A percentile compares a stretch with the other conserved stretches of the same genome.
phyloP scores from a whole-genome alignment of 2,329 filamentous ascomycete species.

The Pestalotiopsis sp. region DNA sequence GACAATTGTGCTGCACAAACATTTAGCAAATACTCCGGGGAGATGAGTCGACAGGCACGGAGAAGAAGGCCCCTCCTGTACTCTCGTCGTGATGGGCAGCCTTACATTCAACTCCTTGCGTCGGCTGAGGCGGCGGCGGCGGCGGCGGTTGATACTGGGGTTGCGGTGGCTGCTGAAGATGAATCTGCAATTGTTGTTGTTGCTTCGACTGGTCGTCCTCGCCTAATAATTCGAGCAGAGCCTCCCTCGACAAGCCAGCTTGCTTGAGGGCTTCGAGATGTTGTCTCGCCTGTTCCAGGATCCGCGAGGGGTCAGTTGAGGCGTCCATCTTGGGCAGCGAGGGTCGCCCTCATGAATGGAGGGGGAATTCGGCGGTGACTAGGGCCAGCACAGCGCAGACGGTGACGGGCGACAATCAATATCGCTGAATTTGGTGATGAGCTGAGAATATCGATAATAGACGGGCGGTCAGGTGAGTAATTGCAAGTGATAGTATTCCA shows the following conservation, averaged over 20 bases:
- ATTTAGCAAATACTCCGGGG: neutral
- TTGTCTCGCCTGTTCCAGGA: conserved; percentile 33
- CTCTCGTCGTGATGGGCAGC: neutral
- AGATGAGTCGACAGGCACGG: neutral
- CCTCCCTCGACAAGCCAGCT: conserved; percentile 34
- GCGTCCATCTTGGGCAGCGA: conserved; percentile 8
- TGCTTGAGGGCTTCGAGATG: conserved; percentile 37
- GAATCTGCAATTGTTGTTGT: conserved; percentile 15
- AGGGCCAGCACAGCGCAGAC: neutral
- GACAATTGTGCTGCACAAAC: conserved; percentile 17
- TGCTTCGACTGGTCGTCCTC: conserved; percentile 23
- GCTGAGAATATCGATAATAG: conserved; percentile 1
- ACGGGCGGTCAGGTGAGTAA: conserved; percentile 1
- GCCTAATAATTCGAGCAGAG: conserved; percentile 30
- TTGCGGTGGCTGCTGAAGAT: conserved; percentile 14
- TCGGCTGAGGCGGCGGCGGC: conserved; percentile 16
- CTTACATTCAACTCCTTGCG: conserved; percentile 25
- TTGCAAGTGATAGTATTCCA: neutral
- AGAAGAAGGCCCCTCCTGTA: neutral
- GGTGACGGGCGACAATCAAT: neutral
- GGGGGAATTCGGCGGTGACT: conserved; percentile 2
- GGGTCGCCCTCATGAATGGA: conserved; percentile 6
- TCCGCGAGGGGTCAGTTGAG: conserved; percentile 29
- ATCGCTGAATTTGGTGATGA: neutral
- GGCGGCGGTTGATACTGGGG: conserved; percentile 17